Percentiles rank a stretch among this genome's conserved stretches.
These are phyloP conservation scores for Oryza glaberrima DNA, from an alignment of 176 grass and related monocot species.

Conservation along the genomic window DNA sequence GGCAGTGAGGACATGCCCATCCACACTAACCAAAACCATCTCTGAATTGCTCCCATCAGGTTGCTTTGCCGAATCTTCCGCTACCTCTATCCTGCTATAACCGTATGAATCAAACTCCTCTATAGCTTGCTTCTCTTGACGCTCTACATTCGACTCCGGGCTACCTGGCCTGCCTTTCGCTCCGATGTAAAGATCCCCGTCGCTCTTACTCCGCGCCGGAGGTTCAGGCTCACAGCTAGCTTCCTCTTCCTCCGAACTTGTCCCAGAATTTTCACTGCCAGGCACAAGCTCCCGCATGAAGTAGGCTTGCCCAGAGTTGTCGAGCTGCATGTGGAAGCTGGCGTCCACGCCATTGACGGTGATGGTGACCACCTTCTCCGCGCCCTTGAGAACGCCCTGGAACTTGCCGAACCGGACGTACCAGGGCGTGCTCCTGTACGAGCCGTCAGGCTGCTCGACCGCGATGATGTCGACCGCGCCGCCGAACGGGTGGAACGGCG, in stretches of 20 bases:
- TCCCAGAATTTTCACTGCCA: slow-evolving; percentile 48
- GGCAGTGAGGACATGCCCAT: slow-evolving; percentile 91
- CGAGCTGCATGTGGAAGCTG: slow-evolving; percentile 89
- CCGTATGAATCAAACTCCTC: slow-evolving; percentile 59
- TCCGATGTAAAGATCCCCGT: slow-evolving; percentile 50
- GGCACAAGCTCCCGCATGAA: slow-evolving; percentile 85
- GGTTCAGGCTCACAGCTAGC: slow-evolving; percentile 37
- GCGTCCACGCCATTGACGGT: slow-evolving; percentile 85
- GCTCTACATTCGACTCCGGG: slow-evolving; percentile 45
- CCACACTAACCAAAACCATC: slow-evolving; percentile 90
- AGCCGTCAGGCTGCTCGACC: slow-evolving; percentile 94
- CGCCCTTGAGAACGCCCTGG: slow-evolving; percentile 92
- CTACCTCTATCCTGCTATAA: slow-evolving; percentile 73
- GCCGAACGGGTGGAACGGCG: slow-evolving; percentile 95
- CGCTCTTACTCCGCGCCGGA: slow-evolving; percentile 57
- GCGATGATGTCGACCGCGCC: slow-evolving; percentile 93
- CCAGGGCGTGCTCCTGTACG: slow-evolving; percentile 94
- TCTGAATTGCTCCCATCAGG: slow-evolving; percentile 68
- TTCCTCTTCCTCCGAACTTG: slow-evolving; percentile 36
- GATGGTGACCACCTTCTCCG: slow-evolving; percentile 92
- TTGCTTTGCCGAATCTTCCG: slow-evolving; percentile 59
- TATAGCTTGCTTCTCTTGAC: slow-evolving; percentile 32
- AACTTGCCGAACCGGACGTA: slow-evolving; percentile 99
- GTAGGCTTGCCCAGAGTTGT: slow-evolving; percentile 97
- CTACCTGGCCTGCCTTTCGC: slow-evolving; percentile 26